phyloP scores from a whole-genome alignment of 108 stramenopile genomes.

The Bacterosira constricta region DNA sequence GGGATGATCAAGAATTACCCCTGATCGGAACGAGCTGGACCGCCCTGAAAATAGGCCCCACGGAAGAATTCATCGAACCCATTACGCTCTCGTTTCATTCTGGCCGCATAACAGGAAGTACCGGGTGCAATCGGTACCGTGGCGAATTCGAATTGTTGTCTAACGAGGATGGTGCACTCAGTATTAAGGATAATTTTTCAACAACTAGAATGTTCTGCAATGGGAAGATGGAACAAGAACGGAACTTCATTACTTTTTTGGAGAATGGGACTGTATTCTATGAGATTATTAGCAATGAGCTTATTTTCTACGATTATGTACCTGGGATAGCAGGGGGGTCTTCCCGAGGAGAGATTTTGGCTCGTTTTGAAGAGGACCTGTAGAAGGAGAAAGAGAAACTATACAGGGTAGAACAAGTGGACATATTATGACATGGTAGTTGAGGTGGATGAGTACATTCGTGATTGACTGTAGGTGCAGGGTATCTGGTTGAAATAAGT shows the following conservation, averaged over 20 bases:
- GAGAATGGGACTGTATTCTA: neutral
- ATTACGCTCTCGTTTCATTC: neutral
- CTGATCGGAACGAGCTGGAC: slow-evolving; percentile 7
- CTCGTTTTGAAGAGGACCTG: neutral
- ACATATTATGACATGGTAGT: no score
- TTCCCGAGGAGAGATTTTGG: neutral
- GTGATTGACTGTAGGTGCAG: no score
- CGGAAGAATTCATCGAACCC: neutral
- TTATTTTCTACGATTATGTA: neutral
- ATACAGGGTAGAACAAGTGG: no score
- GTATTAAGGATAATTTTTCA: neutral
- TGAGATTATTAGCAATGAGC: neutral
- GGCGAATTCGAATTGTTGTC: neutral
- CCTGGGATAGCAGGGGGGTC: neutral
- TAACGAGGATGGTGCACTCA: neutral
- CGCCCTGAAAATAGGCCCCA: neutral
- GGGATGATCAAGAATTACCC: neutral
- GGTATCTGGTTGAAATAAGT: no score
- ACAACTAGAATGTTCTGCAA: slow-evolving; percentile 3
- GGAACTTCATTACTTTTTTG: neutral
- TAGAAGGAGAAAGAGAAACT: no score
- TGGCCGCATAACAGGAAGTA: neutral
- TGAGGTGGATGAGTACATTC: no score
- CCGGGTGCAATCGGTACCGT: slow-evolving; percentile 4
- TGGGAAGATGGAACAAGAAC: slow-evolving; percentile 10